These are phyloP conservation scores for Pseudogymnoascus sp. DNA, from an alignment of 2,329 filamentous ascomycete species.

Conservation along the genomic window DNA sequence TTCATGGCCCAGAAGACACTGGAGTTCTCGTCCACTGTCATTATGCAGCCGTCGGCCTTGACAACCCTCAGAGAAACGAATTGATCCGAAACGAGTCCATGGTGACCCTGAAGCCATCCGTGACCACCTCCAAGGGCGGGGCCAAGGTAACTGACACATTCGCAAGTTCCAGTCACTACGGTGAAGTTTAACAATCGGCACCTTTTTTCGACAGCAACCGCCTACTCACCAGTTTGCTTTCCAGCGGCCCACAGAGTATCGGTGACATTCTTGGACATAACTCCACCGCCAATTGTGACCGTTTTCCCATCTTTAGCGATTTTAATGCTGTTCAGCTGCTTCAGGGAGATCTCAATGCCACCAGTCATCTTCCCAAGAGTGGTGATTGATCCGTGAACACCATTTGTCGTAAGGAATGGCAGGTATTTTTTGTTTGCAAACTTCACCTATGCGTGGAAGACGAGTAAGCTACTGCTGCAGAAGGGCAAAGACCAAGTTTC, in stretches of 20 bases:
- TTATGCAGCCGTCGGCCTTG: constrained; percentile 39
- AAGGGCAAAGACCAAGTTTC: constrained; percentile 10
- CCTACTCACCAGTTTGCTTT: constrained; percentile 31
- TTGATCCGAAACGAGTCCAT: constrained; percentile 42
- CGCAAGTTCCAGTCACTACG: constrained; percentile 35
- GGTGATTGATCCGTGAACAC: constrained; percentile 38
- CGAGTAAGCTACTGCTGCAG: not conserved
- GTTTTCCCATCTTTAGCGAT: constrained; percentile 24
- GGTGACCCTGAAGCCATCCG: constrained; percentile 44
- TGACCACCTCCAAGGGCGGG: constrained; percentile 50
- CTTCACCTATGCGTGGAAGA: constrained; percentile 30
- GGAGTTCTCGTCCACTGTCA: constrained; percentile 32
- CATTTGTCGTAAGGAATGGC: constrained; percentile 45
- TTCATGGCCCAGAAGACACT: constrained; percentile 49
- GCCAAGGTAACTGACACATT: constrained; percentile 38
- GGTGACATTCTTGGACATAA: constrained; percentile 23
- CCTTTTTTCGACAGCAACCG: constrained; percentile 36
- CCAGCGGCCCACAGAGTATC: constrained; percentile 22
- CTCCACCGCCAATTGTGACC: constrained; percentile 28
- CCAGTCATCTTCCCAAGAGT: constrained; percentile 12
- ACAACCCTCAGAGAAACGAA: constrained; percentile 41
- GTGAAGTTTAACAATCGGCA: constrained; percentile 28
- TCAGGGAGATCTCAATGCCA: constrained; percentile 15
- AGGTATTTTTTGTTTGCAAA: constrained; percentile 38
- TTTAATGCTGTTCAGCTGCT: constrained; percentile 20